Evolutionary conservation across 1,284 basidiomycete genomes (phyloP), one percentile per base, ranked within the genome.

Genomic region (Apiotrichum siamense): DNA sequence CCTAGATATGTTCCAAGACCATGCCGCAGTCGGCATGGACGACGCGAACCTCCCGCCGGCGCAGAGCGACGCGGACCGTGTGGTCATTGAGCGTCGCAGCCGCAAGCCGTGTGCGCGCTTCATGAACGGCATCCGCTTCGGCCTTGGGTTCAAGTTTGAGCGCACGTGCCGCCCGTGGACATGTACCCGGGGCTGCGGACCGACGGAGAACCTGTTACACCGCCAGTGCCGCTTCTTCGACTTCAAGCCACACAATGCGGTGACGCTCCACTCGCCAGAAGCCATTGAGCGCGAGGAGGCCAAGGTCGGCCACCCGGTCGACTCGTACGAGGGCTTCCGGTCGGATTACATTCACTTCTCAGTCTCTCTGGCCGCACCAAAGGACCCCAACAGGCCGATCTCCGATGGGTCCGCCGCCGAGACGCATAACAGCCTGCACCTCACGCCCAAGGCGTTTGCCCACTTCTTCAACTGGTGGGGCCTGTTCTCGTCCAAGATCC

Each of bases 271-370:
- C 76, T 74, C 83, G 74, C 66, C 63, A 9, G 65, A 75, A 26
- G 64, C 76, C 29, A 75, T 83, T 35, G 59, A 73, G 44, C 55
- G 57, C 17, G 58, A 70, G 23, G 61, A 61, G 44, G 39, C 58
- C 6, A 17, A 50, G 7, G 47, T 61, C 0, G 69, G 77, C 31
- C 80, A 83, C 70, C 27, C 51, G 10, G 35, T 60, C 33, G 93
- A 98, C 74, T 93, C 92, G 0, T 97, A 83, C 71, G 81, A 82
- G 52, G 87, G 82, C 2, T 97, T 97, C 75, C 83, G 94, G 29
- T 96, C 92, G 9, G 86, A 97, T 72, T 96, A 90, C 69, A 84
- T 97, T 52, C 94, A 98, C 74, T 81, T 96, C 49, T 92, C 91
- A 0, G 79, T 94, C 41, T 97, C 92, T 0, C 77, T 97, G 54